Percentiles rank a stretch among this genome's conserved stretches.
phyloP scores from a whole-genome alignment of 495 filamentous ascomycete genomes.

The Neurospora intermedia region DNA sequence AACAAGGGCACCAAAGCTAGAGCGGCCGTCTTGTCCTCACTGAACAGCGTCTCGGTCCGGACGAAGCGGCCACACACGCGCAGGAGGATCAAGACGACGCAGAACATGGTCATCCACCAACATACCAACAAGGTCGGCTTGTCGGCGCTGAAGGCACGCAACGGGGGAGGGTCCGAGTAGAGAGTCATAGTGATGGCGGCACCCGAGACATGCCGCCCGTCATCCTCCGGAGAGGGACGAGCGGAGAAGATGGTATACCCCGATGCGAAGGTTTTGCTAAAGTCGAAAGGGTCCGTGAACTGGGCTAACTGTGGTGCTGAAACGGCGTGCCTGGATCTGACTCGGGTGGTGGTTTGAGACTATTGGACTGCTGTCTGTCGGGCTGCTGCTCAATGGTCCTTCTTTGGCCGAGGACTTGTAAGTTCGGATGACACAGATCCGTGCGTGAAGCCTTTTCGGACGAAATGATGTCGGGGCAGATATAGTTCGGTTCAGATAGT shows the following conservation, averaged over 20 bases:
- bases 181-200: slow-evolving; percentile 34
- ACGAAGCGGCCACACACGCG: slow-evolving; percentile 70
- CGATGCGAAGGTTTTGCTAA: neutral
- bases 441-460: neutral
- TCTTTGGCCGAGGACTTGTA: neutral
- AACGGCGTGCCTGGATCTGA: neutral
- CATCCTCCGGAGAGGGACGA: slow-evolving; percentile 54
- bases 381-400: neutral
- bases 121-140: slow-evolving; percentile 78
- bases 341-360: neutral
- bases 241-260: slow-evolving; percentile 19
- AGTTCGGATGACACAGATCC: neutral
- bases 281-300: neutral
- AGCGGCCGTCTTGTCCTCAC: slow-evolving; percentile 80
- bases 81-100: slow-evolving; percentile 67
- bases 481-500: neutral
- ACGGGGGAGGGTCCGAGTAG: slow-evolving; percentile 49
- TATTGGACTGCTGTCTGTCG: neutral
- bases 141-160: slow-evolving; percentile 44
- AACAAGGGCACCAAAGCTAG: slow-evolving; percentile 69
- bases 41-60: slow-evolving; percentile 69
- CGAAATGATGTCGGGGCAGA: neutral
- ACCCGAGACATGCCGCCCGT: slow-evolving; percentile 35
- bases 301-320: neutral
- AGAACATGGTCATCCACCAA: slow-evolving; percentile 88